Evolutionary conservation across 441 rosid genomes (phyloP), one percentile per base, ranked within the genome.

Genomic region (Croton laevigatus): DNA sequence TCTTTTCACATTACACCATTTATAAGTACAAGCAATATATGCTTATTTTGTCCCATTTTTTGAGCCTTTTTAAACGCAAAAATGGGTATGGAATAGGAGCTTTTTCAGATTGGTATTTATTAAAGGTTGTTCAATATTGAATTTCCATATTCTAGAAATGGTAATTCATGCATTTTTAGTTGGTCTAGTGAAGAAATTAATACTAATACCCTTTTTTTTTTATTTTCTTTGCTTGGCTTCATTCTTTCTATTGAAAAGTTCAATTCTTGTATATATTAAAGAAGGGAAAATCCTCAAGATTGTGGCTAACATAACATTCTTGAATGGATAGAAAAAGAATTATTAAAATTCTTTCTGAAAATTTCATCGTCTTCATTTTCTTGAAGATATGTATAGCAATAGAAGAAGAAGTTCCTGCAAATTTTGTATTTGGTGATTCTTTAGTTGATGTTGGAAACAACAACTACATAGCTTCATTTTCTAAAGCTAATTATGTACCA

Each of bases 361-460:
- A 32, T 71, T 36, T n/a, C 67, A 46, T 59, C 3, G 32, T 78
- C 32, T 37, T 73, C 44, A 12, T 68, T 42, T 27, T 81, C 58
- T 45, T 46, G 8, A 65, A 64, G 12, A 60, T 17, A n/a, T 37
- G 84, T 72, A 49, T 42, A 38, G 81, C 84, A 34, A 63, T 51
- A 27, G 32, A 27, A 27, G 32, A 27, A 61, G 37, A 78, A 1
- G 34, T 80, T 52, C 82, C 86, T 7, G 96, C 90, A 0, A 83
- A 54, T 70, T 91, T 91, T 61, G 84, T 89, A 9, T 88, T 89
- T 27, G 97, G 97, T 6, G 94, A 89, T 69, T 91, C 96, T 2
- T 73, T 91, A 57, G 92, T 88, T 8, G 96, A 89, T 58, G 88
- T 34, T 9, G 96, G 97, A 62, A 89, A 91, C 79, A 91, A 91